Evolutionary conservation across 2,329 filamentous ascomycete species (phyloP).

Genomic region (Coccinonectria pachysandricola): DNA sequence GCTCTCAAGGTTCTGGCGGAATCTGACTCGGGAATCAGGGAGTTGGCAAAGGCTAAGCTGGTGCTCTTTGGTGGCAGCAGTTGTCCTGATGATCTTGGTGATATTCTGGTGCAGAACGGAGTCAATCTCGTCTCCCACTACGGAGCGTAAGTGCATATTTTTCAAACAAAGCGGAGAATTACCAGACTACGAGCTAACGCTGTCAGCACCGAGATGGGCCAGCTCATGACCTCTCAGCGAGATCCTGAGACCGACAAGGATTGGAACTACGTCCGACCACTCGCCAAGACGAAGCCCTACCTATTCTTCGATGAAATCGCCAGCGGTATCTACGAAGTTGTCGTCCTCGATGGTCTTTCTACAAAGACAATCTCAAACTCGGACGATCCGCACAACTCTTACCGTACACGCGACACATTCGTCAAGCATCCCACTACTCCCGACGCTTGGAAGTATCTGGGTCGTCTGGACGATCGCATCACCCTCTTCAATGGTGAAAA

Average conservation of each 20-base stretch:
- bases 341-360: conserved; percentile 27
- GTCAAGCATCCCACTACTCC: conserved; percentile 29
- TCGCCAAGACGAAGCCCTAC: conserved; percentile 11
- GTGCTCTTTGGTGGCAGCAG: conserved; percentile 48
- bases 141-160: conserved; percentile 33
- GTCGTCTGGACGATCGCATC: conserved; percentile 34
- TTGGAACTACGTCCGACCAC: conserved; percentile 25
- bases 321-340: conserved; percentile 25
- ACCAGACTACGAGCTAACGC: too few relatives aligned
- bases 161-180: too few relatives aligned
- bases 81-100: conserved; percentile 49
- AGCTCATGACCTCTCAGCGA: conserved; percentile 17
- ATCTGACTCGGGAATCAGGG: conserved; percentile 39
- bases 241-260: conserved; percentile 14
- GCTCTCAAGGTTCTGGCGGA: conserved; percentile 53
- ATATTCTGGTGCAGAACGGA: conserved; percentile 39
- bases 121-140: conserved; percentile 48
- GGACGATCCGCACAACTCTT: conserved; percentile 33
- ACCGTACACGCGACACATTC: conserved; percentile 35
- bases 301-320: conserved; percentile 19
- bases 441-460: conserved; percentile 34
- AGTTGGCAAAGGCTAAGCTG: conserved; percentile 35
- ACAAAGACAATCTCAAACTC: conserved; percentile 26
- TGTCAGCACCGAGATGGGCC: conserved; percentile 19
- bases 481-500: conserved; percentile 39